Percentiles rank a stretch among this genome's conserved stretches.
These are phyloP conservation scores for Phytophthora podocarpi DNA, from an alignment of 352 stramenopile genomes.

Conservation along the genomic window DNA sequence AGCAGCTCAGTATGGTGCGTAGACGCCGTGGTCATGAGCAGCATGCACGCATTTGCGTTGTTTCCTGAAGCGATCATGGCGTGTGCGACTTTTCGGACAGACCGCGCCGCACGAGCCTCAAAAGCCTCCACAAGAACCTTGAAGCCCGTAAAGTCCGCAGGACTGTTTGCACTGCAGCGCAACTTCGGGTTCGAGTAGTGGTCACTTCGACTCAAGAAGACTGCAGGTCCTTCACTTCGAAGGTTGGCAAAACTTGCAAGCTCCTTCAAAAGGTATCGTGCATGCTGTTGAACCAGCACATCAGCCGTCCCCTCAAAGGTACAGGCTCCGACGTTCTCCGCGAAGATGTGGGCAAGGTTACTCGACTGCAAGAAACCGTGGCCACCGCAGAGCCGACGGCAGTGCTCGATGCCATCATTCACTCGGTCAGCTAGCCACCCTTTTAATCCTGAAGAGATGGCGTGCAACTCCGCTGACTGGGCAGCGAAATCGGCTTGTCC, in stretches of 20 bases:
- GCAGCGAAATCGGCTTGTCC: constrained; percentile 2
- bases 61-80: constrained; percentile 41
- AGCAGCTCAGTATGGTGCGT: constrained; percentile 48
- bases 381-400: constrained; percentile 16
- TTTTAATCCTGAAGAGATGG: constrained; percentile 22
- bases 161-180: constrained; percentile 32
- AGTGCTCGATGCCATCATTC: constrained; percentile 24
- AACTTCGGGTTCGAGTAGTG: constrained; percentile 34
- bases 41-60: constrained; percentile 47
- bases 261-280: constrained; percentile 46
- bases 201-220: constrained; percentile 39
- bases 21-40: constrained; percentile 50
- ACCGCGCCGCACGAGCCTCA: constrained; percentile 38
- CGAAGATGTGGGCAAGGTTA: constrained; percentile 26
- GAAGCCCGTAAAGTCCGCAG: constrained; percentile 39
- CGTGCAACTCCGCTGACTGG: constrained; percentile 15
- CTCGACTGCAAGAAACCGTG: constrained; percentile 19
- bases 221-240: constrained; percentile 3
- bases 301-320: constrained; percentile 60
- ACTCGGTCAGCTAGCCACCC: constrained; percentile 18
- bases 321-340: constrained; percentile 37
- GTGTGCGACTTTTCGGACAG: constrained; percentile 39
- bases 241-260: background rate
- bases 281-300: constrained; percentile 56
- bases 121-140: constrained; percentile 40